These are phyloP conservation scores for Chalciporus piperatus DNA, from an alignment of 768 basidiomycete species.

Conservation along the genomic window DNA sequence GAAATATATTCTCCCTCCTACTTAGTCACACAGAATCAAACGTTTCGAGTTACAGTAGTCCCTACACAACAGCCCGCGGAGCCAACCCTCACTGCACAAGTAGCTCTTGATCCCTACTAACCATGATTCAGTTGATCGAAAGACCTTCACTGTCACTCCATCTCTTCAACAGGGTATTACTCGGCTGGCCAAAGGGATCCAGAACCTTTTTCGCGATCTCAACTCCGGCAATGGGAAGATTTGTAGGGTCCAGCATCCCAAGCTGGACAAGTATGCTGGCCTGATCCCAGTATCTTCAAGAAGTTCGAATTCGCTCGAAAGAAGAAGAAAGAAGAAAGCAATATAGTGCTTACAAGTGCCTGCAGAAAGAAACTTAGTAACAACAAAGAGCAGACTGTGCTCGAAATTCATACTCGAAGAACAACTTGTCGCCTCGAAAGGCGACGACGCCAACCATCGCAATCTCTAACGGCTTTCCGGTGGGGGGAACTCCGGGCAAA, in stretches of 20 bases:
- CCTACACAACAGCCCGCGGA: background rate
- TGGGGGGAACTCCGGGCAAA: constrained; percentile 36
- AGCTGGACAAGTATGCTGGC: constrained; percentile 46
- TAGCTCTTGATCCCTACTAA: too few relatives aligned
- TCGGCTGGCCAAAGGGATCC: constrained; percentile 40
- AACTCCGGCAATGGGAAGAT: constrained; percentile 39
- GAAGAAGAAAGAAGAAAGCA: background rate
- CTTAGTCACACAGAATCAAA: too few relatives aligned
- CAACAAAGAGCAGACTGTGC: background rate
- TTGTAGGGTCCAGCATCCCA: constrained; percentile 32
- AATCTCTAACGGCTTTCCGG: constrained; percentile 38
- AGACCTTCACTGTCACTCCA: constrained; percentile 39
- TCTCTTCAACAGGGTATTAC: constrained; percentile 35
- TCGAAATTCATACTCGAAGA: constrained; percentile 40
- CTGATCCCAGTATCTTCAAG: constrained; percentile 46
- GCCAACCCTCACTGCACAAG: too few relatives aligned
- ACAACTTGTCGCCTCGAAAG: constrained; percentile 48
- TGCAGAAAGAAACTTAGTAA: constrained; percentile 1
- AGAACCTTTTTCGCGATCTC: constrained; percentile 40
- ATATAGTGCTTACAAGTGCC: constrained; percentile 16
- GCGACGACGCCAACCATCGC: constrained; percentile 45
- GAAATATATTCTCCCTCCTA: too few relatives aligned
- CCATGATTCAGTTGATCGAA: constrained; percentile 21
- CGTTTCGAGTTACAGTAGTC: background rate
- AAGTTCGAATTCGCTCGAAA: background rate